Conservation (phyloP, 163 green algal species). For the Scenedesmus sp. region DNA sequence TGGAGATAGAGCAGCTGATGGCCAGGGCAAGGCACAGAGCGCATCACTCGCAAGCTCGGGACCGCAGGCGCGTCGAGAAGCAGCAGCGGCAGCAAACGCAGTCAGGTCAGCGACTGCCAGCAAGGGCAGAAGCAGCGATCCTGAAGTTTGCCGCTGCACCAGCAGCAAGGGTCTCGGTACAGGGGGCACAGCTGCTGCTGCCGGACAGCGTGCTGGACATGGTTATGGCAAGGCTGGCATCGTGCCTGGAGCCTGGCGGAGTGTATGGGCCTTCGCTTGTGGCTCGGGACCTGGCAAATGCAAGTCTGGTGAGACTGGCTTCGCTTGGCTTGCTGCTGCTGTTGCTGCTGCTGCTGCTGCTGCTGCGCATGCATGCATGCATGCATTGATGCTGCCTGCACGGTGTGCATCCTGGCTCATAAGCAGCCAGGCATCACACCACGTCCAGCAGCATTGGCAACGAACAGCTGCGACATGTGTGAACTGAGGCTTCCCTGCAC, state of each 20-base stretch:
- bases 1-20: constrained; percentile 1
- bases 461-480: too few relatives aligned
- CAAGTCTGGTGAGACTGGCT: not conserved
- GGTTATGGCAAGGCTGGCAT: constrained; percentile 7
- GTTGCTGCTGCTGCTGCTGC: not conserved
- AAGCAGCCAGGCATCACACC: too few relatives aligned
- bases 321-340: not conserved
- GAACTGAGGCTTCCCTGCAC: too few relatives aligned
- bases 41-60: not conserved
- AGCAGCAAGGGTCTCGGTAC: constrained; percentile 3
- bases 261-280: constrained; percentile 18
- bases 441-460: too few relatives aligned
- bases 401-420: too few relatives aligned
- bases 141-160: not conserved
- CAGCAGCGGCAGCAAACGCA: not conserved
- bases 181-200: constrained; percentile 8
- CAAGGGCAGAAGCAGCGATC: not conserved
- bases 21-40: constrained; percentile 4
- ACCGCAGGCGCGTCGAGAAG: not conserved
- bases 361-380: not conserved
- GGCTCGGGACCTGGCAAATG: constrained; percentile 18
- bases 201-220: constrained; percentile 34
- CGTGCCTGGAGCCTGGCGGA: not conserved
- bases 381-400: not conserved
- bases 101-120: not conserved